Evolutionary conservation across 768 basidiomycete genomes (phyloP).

Genomic region (Tulasnella sp.): DNA sequence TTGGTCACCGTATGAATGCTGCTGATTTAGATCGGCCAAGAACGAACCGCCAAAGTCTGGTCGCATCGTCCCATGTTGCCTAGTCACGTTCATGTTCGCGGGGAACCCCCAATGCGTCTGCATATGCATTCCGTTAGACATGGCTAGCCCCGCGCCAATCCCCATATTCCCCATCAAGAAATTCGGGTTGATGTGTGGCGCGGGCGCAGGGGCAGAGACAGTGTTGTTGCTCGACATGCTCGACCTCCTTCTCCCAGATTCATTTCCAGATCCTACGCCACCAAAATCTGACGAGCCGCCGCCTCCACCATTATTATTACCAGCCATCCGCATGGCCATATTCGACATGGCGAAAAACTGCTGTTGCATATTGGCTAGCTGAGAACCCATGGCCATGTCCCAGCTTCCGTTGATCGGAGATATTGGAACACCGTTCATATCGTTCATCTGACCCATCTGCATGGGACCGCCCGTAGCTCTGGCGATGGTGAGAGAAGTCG

Average conservation of each 20-base stretch:
- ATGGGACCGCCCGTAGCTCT: slow-evolving; percentile 30
- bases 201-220: too few species aligned
- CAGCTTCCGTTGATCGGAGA: background rate
- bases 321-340: background rate
- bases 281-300: too few species aligned
- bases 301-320: too few species aligned
- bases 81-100: too few species aligned
- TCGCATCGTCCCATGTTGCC: too few species aligned
- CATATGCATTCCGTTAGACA: background rate
- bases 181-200: background rate
- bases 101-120: background rate
- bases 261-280: too few species aligned
- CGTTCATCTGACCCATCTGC: background rate
- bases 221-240: too few species aligned
- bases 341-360: background rate
- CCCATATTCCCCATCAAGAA: background rate
- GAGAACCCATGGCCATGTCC: background rate
- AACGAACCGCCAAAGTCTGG: too few species aligned
- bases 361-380: background rate
- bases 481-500: slow-evolving; percentile 39
- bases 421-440: background rate
- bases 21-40: too few species aligned
- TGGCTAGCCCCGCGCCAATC: background rate
- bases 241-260: too few species aligned
- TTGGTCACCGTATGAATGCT: too few species aligned